These are phyloP conservation scores for Talaromyces borbonicus DNA, from an alignment of 495 filamentous ascomycete species.

Conservation along the genomic window DNA sequence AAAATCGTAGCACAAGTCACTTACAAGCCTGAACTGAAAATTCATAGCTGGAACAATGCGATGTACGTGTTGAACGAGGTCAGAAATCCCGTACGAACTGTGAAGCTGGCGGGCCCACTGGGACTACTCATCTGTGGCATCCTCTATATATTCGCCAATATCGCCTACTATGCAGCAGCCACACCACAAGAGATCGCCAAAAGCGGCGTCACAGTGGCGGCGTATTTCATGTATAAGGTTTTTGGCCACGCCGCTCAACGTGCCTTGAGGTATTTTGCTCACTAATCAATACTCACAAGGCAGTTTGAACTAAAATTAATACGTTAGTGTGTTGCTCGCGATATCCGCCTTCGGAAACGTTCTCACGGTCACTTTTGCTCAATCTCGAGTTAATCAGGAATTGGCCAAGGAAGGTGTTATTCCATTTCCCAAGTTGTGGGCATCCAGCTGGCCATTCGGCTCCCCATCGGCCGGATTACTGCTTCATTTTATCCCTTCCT, in stretches of 20 bases:
- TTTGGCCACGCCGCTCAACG: conserved; percentile 40
- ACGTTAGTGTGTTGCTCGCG: conserved; percentile 38
- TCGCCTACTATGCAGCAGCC: conserved; percentile 57
- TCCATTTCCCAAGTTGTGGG: conserved; percentile 49
- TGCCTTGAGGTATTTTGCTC: conserved; percentile 13
- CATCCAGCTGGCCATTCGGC: conserved; percentile 52
- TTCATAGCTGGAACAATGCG: conserved; percentile 41
- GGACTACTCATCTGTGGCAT: conserved; percentile 47
- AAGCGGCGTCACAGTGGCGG: conserved; percentile 53
- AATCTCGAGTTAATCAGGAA: conserved; percentile 57
- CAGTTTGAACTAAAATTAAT: conserved; percentile 9
- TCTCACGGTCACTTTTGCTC: conserved; percentile 58
- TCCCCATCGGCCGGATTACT: conserved; percentile 53
- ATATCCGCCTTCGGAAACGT: conserved; percentile 58
- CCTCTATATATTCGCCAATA: conserved; percentile 55
- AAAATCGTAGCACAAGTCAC: no score
- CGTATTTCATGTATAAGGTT: conserved; percentile 52
- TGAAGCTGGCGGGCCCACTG: conserved; percentile 49
- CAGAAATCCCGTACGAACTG: conserved; percentile 52
- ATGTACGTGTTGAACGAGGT: conserved; percentile 68
- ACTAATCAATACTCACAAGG: background rate
- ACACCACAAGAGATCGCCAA: conserved; percentile 53
- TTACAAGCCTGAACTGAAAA: background rate
- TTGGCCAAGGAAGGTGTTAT: conserved; percentile 56
- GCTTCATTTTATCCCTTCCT: conserved; percentile 53